These are phyloP conservation scores for Thraustochytrium striatum DNA, from an alignment of 352 stramenopile genomes.

Conservation along the genomic window DNA sequence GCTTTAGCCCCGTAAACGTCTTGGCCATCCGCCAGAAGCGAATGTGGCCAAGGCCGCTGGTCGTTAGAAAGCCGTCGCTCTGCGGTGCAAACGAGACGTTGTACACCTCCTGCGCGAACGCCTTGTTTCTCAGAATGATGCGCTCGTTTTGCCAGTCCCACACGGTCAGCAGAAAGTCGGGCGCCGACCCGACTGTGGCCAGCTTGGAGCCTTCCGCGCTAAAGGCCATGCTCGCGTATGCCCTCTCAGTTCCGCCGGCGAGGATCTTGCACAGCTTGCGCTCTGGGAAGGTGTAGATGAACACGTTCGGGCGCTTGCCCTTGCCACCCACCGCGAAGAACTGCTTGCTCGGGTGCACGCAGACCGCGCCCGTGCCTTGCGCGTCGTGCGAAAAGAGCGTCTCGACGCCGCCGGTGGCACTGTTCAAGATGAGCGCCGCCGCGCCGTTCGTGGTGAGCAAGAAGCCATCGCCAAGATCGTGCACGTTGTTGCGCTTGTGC, in stretches of 20 bases:
- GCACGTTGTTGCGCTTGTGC: constrained; percentile 24
- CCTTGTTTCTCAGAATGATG: constrained; percentile 82
- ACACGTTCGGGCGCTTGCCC: constrained; percentile 74
- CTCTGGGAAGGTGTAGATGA: constrained; percentile 76
- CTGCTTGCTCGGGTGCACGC: constrained; percentile 64
- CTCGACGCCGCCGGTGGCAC: constrained; percentile 55
- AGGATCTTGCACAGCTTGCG: constrained; percentile 69
- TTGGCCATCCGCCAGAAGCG: constrained; percentile 90
- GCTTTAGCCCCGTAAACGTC: constrained; percentile 91
- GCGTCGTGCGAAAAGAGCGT: constrained; percentile 67
- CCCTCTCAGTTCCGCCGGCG: constrained; percentile 70
- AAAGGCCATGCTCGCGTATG: constrained; percentile 63
- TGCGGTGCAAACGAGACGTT: constrained; percentile 77
- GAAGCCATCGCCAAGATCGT: constrained; percentile 8
- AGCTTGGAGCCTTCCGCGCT: constrained; percentile 73
- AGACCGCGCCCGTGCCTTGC: constrained; percentile 64
- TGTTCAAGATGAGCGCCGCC: constrained; percentile 24
- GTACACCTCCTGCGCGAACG: constrained; percentile 88
- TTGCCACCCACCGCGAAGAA: constrained; percentile 82
- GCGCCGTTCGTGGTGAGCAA: constrained; percentile 21
- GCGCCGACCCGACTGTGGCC: constrained; percentile 72
- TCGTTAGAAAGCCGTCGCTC: constrained; percentile 81
- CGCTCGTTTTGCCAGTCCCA: constrained; percentile 84
- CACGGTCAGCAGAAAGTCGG: constrained; percentile 84
- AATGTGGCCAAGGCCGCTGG: constrained; percentile 84